Conservation (phyloP, 441 rosid genomes). For the Biscutella laevigata region DNA sequence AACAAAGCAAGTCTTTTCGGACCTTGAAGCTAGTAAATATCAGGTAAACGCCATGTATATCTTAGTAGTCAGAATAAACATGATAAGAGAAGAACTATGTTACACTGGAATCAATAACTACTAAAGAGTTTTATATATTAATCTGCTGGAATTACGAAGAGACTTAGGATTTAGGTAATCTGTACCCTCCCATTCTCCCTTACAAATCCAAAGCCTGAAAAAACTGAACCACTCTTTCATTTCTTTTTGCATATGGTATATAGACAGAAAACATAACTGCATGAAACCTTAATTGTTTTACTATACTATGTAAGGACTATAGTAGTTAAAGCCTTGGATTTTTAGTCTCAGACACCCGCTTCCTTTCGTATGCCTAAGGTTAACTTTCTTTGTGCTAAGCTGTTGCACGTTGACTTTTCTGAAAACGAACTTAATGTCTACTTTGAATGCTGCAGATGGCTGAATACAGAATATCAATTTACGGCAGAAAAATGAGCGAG, state of each 20-base stretch:
- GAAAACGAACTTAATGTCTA: not conserved
- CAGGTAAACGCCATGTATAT: slow-evolving; percentile 41
- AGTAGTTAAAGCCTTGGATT: not conserved
- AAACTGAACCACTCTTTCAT: not conserved
- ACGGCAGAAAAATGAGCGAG: slow-evolving; percentile 96
- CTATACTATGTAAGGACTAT: not conserved
- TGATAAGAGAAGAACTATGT: not conserved
- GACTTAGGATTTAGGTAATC: not conserved
- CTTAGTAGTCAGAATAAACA: not conserved
- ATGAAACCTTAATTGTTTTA: not conserved
- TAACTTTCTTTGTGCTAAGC: not conserved
- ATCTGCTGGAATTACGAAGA: not conserved
- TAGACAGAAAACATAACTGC: not conserved
- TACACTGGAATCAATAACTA: not conserved
- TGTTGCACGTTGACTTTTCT: not conserved
- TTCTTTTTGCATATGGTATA: not conserved
- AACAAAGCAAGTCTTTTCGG: slow-evolving; percentile 84
- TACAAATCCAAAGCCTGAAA: not conserved
- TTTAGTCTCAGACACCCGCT: not conserved
- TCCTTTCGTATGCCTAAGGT: not conserved
- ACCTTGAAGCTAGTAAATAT: slow-evolving; percentile 90
- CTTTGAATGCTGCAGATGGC: slow-evolving; percentile 71
- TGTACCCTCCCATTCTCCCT: not conserved
- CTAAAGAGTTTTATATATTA: not conserved
- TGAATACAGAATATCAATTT: slow-evolving; percentile 92